These are phyloP conservation scores for Lactuca saligna DNA, from an alignment of 129 eudicot species.

Conservation along the genomic window DNA sequence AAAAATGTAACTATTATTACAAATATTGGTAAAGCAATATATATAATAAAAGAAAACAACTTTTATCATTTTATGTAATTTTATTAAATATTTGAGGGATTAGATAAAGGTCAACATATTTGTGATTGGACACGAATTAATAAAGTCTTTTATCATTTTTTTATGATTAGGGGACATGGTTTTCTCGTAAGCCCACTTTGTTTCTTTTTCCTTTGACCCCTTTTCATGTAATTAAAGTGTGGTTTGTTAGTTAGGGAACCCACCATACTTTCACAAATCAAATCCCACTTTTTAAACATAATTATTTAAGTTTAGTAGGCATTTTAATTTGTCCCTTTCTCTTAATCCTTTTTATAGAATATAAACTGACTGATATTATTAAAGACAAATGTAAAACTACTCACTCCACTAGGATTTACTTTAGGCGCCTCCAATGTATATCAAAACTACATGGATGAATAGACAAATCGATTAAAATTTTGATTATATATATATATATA, in stretches of 20 bases:
- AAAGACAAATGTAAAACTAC: background rate
- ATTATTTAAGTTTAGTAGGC: background rate
- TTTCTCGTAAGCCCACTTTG: slow-evolving; percentile 20
- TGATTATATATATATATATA: too few relatives aligned
- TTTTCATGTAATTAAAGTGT: slow-evolving; percentile 34
- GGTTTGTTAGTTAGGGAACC: slow-evolving; percentile 39
- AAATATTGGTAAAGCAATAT: background rate
- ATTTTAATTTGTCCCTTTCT: slow-evolving; percentile 12
- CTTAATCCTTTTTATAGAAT: background rate
- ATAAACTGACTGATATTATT: background rate
- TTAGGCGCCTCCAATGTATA: background rate
- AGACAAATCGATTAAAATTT: too few relatives aligned
- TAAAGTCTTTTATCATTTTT: slow-evolving; percentile 15
- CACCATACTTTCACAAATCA: slow-evolving; percentile 33
- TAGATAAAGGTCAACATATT: slow-evolving; percentile 19
- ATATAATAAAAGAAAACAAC: background rate
- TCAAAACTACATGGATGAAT: too few relatives aligned
- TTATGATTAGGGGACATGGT: slow-evolving; percentile 27
- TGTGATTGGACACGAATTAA: slow-evolving; percentile 22
- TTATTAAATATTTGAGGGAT: background rate
- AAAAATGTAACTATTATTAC: background rate
- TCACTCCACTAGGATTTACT: background rate
- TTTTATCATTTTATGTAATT: background rate
- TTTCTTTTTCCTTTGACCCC: slow-evolving; percentile 11
- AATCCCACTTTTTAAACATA: slow-evolving; percentile 29